Evolutionary conservation across 176 grass and related monocot genomes (phyloP).

Genomic region (Paspalum vaginatum): DNA sequence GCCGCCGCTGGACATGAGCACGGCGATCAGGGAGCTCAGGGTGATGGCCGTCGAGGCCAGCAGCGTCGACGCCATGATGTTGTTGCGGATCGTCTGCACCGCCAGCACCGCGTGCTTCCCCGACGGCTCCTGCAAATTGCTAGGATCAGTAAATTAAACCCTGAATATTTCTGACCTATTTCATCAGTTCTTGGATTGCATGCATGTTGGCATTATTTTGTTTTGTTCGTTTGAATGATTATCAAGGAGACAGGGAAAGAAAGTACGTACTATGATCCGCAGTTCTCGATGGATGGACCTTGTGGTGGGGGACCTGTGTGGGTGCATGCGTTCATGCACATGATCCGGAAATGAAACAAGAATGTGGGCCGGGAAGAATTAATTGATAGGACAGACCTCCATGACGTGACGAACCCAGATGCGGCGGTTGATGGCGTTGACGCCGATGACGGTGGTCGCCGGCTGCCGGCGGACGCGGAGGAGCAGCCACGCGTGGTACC

Average conservation of each 20-base stretch:
- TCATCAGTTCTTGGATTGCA: background rate
- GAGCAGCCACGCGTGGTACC: conserved; percentile 78
- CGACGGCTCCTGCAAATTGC: conserved; percentile 54
- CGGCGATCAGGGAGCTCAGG: conserved; percentile 72
- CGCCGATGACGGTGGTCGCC: conserved; percentile 71
- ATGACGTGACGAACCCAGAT: conserved; percentile 85
- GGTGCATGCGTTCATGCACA: background rate
- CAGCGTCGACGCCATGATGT: conserved; percentile 91
- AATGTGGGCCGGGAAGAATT: background rate
- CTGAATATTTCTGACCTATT: background rate
- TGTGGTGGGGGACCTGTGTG: background rate
- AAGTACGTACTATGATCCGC: background rate
- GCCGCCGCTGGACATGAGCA: conserved; percentile 58
- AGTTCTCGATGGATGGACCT: background rate
- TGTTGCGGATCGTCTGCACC: conserved; percentile 92
- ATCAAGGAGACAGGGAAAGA: background rate
- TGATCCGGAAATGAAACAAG: background rate
- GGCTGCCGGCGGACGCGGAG: conserved; percentile 54
- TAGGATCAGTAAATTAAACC: background rate
- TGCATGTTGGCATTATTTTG: background rate
- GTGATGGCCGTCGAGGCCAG: conserved; percentile 72
- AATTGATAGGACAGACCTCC: conserved; percentile 43
- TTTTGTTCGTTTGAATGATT: background rate
- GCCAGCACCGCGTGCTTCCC: conserved; percentile 78
- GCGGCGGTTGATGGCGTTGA: conserved; percentile 88